These are phyloP conservation scores for Fusarium stilboides DNA, from an alignment of 2,329 filamentous ascomycete genomes.

Conservation along the genomic window DNA sequence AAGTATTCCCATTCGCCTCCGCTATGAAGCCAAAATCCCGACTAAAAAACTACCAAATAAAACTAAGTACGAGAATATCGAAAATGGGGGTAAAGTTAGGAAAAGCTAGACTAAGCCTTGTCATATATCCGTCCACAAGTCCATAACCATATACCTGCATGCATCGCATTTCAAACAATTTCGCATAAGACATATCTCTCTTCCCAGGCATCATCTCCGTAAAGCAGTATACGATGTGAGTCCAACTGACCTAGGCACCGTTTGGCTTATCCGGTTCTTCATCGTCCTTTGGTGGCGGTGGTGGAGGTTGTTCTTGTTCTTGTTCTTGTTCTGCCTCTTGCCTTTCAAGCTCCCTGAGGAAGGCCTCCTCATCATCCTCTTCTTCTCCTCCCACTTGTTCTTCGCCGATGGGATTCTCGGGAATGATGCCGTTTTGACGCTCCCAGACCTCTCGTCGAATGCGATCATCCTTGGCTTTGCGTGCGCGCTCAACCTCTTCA, in stretches of 20 bases:
- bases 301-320: slow-evolving; percentile 24
- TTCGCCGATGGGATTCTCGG: slow-evolving; percentile 61
- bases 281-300: slow-evolving; percentile 38
- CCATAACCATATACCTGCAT: slow-evolving; percentile 32
- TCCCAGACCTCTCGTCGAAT: slow-evolving; percentile 86
- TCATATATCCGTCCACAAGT: slow-evolving; percentile 23
- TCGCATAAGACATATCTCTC: slow-evolving; percentile 28
- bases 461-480: slow-evolving; percentile 88
- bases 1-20: slow-evolving; percentile 52
- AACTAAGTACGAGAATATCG: slow-evolving; percentile 38
- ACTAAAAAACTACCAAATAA: slow-evolving; percentile 34
- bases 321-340: slow-evolving; percentile 5
- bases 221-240: slow-evolving; percentile 30
- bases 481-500: slow-evolving; percentile 90
- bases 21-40: slow-evolving; percentile 51
- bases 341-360: slow-evolving; percentile 30
- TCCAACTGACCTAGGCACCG: slow-evolving; percentile 27
- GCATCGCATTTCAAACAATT: slow-evolving; percentile 36
- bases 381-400: slow-evolving; percentile 47
- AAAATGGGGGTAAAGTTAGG: slow-evolving; percentile 24
- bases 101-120: slow-evolving; percentile 18
- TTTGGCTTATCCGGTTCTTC: slow-evolving; percentile 41
- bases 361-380: slow-evolving; percentile 38
- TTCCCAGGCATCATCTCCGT: slow-evolving; percentile 43
- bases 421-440: slow-evolving; percentile 71